Conservation (phyloP, 1,284 basidiomycete genomes). For the Stygiomarasmius scandens region DNA sequence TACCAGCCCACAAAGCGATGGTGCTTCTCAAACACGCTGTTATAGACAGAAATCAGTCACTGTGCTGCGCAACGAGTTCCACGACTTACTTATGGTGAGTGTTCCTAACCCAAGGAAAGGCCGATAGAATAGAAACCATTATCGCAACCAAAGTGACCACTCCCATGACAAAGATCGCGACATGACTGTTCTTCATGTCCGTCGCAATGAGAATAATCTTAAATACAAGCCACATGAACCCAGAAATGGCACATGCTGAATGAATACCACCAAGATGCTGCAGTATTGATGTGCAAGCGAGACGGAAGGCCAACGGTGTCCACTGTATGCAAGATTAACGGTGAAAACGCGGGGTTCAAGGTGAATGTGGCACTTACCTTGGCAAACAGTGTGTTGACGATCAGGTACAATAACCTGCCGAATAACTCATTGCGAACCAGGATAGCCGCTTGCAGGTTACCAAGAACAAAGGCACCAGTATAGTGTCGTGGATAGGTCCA, state of each 20-base stretch:
- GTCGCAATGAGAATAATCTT: constrained; percentile 54
- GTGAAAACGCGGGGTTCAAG: constrained; percentile 37
- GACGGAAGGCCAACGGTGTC: constrained; percentile 63
- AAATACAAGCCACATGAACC: constrained; percentile 67
- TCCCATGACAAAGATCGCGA: constrained; percentile 58
- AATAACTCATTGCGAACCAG: constrained; percentile 64
- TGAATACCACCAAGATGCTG: constrained; percentile 75
- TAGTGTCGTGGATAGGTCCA: constrained; percentile 65
- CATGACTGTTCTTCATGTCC: constrained; percentile 54
- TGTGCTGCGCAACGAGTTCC: background rate
- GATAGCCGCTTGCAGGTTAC: constrained; percentile 56
- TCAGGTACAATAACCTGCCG: constrained; percentile 58
- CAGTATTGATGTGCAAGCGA: constrained; percentile 62
- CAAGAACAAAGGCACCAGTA: constrained; percentile 62
- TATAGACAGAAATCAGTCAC: background rate
- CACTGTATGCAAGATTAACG: constrained; percentile 43
- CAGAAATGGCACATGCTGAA: constrained; percentile 68
- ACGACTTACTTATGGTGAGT: constrained; percentile 65
- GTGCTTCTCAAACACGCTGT: constrained; percentile 67
- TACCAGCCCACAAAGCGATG: constrained; percentile 74
- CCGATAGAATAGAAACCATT: constrained; percentile 58
- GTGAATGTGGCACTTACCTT: constrained; percentile 66
- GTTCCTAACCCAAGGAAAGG: constrained; percentile 69
- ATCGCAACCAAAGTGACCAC: constrained; percentile 61
- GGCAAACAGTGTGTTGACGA: constrained; percentile 61